phyloP scores from a whole-genome alignment of 257 asterid genomes.

The Gentiana macrophylla region DNA sequence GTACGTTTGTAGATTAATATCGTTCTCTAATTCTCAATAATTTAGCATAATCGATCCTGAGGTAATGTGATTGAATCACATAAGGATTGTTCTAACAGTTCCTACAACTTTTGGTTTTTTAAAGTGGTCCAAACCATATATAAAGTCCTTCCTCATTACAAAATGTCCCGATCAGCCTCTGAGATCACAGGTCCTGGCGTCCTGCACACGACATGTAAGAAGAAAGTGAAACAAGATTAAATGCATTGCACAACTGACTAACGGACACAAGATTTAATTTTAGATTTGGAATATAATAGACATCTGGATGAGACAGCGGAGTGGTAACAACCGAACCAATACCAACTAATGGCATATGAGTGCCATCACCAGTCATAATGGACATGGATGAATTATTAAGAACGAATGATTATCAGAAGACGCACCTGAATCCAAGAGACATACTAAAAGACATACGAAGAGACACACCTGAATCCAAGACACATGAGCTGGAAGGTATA shows the following conservation, averaged over 20 bases:
- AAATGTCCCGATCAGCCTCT: conserved; percentile 2
- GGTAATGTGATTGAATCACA: too few relatives aligned
- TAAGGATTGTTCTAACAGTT: too few relatives aligned
- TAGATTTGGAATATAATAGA: conserved; percentile 1
- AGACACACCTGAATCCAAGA: not conserved
- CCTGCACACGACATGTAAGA: not conserved
- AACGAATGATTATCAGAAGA: not conserved
- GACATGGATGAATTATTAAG: not conserved
- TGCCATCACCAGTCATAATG: not conserved
- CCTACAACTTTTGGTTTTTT: not conserved
- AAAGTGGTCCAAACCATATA: not conserved
- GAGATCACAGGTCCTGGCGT: not conserved
- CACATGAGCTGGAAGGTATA: not conserved
- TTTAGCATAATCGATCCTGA: too few relatives aligned
- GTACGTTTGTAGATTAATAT: too few relatives aligned
- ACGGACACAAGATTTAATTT: not conserved
- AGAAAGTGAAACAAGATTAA: not conserved
- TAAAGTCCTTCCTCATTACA: not conserved
- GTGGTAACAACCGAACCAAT: not conserved
- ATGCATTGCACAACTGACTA: not conserved
- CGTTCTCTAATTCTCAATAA: too few relatives aligned
- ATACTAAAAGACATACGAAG: not conserved
- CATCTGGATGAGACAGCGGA: not conserved
- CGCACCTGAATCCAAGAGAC: not conserved
- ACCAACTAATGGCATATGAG: not conserved